These are phyloP conservation scores for Orobanche coerulescens DNA, from an alignment of 257 asterid genomes.

Conservation along the genomic window DNA sequence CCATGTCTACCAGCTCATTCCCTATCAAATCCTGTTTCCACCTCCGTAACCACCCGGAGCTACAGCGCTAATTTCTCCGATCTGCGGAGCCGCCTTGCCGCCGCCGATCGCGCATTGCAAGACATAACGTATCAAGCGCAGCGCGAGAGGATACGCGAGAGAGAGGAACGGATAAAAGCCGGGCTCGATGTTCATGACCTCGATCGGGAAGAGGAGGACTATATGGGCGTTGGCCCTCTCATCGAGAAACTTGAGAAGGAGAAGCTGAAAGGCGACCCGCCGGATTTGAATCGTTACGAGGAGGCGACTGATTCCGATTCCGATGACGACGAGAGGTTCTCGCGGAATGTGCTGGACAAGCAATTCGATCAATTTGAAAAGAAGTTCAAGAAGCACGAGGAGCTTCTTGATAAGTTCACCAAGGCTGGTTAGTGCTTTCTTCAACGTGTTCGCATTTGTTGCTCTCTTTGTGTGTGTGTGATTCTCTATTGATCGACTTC, in stretches of 20 bases:
- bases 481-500: neutral
- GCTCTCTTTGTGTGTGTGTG: neutral
- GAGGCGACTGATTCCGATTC: slow-evolving; percentile 71
- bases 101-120: slow-evolving; percentile 32
- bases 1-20: slow-evolving; percentile 8
- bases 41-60: slow-evolving; percentile 21
- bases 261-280: slow-evolving; percentile 31
- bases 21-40: neutral
- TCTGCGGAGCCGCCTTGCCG: slow-evolving; percentile 23
- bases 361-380: slow-evolving; percentile 39
- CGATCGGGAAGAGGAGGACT: slow-evolving; percentile 54
- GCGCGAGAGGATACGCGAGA: slow-evolving; percentile 40
- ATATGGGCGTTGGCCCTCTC: slow-evolving; percentile 36
- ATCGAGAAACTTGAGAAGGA: slow-evolving; percentile 45
- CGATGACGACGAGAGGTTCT: slow-evolving; percentile 49
- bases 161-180: slow-evolving; percentile 42
- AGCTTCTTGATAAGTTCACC: slow-evolving; percentile 53
- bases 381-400: slow-evolving; percentile 50
- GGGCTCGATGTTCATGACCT: slow-evolving; percentile 53
- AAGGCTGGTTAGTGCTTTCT: slow-evolving; percentile 47
- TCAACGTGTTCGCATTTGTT: neutral
- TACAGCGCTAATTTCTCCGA: slow-evolving; percentile 18
- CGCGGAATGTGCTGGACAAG: slow-evolving; percentile 35
- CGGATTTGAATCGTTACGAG: slow-evolving; percentile 32
- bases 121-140: slow-evolving; percentile 27